Evolutionary conservation across 371 early-diverging fungal species (phyloP), one percentile per base, ranked within the genome.

Genomic region (Rhizopus sp.): DNA sequence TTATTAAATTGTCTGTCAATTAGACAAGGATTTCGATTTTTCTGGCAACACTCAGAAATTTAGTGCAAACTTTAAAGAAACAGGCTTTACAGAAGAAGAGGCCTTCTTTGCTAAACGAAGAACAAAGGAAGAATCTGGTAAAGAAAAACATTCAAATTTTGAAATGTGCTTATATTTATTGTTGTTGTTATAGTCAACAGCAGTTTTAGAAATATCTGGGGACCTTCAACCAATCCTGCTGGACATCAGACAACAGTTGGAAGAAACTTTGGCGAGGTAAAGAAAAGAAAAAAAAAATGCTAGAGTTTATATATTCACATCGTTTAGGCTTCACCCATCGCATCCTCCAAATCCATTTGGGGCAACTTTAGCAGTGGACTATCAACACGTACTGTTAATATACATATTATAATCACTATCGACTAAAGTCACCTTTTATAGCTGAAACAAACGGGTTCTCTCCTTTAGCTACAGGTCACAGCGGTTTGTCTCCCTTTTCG

Each of bases 1-100:
- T 32, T 31, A 5, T 59, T 38, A 44, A 23, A 50, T 44, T 15
- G 10, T 13, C 12, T 15, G 7, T 5, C n/a, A 10, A 38, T 29
- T 63, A 68, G 84, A 79, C 48, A 75, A 81, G 47, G 88, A 92
- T 55, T 91, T 88, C 70, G 91, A 91, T 69, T 91, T 89, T 66
- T 82, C 81, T 55, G 75, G 72, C 33, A 85, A 77, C 58, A 88
- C 88, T 2, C 69, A 73, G 39, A 71, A 77, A 46, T 80, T 86
- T 53, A 73, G 72, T 9, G 66, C 80, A 10, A 65, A 73, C 6
- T 15, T 29, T 12, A 46, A 46, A 46, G 46, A 46, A 17, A 5
- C 46, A 49, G 53, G 50, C 15, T 57, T 81, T 58, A 70, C 77
- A 39, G 72, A 78, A 32, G 82, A 84, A 46, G 83, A 83, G 55